Evolutionary conservation across 2,329 filamentous ascomycete genomes (phyloP), one percentile per base, ranked within the genome.

Genomic region (Fusarium papillatum): DNA sequence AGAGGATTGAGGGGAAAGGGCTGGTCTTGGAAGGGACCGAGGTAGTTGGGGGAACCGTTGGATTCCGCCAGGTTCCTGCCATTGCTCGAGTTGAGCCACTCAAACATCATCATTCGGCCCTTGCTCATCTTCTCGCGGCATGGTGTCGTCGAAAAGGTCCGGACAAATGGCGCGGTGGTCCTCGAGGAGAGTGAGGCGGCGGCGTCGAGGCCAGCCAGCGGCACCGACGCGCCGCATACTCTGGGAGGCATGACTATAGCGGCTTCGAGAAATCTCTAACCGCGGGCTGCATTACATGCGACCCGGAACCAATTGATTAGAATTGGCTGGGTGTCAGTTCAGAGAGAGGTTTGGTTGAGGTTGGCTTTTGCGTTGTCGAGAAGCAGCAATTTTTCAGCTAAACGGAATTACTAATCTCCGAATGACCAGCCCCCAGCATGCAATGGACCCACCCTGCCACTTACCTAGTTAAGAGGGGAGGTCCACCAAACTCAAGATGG

Each of bases 1-100:
- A 89, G 82, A 7, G 85, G 86, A 83, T 98, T 98, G 62, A 91
- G 82, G 0, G 95, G 95, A 76, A 97, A 98, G 0, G 95, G 95
- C 71, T 85, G 83, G 82, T 88, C 79, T 61, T 77, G 81, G 75
- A 79, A 74, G 46, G 79, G 79, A 16, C 82, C 81, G 2, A 89
- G 76, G 74, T 88, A 88, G 65, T 81, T 82, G 3, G 84, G 82
- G 5, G 78, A 76, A 22, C 69, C 74, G 34, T 74, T 74, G 6
- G 78, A 72, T 71, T 81, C 76, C 7, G 77, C 72, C 13, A 84
- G 59, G 31, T 72, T 68, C 13, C 69, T 70, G 34, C 82, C 82
- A 7, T 77, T 63, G 4, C 68, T 68, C 2, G 76, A 79, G 13
- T 81, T 80, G 36, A 86, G 71, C 85, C 85, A 88, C 7, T 80